phyloP scores from a whole-genome alignment of 192 early-diverging fungal genomes.

The Umbelopsis vinacea region DNA sequence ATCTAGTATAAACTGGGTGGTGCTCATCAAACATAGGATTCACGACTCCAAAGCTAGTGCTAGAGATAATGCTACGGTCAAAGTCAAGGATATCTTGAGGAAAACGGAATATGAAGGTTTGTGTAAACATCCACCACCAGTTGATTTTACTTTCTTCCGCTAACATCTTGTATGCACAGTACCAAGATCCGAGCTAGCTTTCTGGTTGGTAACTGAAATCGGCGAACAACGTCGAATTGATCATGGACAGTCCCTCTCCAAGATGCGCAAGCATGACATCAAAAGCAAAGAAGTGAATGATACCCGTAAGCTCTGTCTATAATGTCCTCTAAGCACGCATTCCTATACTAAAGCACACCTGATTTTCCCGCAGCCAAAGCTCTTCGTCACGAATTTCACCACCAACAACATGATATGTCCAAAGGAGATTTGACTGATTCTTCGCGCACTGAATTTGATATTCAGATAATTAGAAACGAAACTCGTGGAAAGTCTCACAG shows the following conservation, averaged over 20 bases:
- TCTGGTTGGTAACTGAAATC: constrained; percentile 67
- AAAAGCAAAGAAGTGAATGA: constrained; percentile 36
- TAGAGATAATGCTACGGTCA: constrained; percentile 52
- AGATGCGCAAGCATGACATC: constrained; percentile 40
- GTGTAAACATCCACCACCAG: neutral
- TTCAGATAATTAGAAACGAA: constrained; percentile 49
- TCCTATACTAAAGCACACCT: constrained; percentile 9
- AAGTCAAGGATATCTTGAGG: constrained; percentile 75
- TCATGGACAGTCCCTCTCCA: constrained; percentile 48
- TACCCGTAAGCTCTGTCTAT: constrained; percentile 23
- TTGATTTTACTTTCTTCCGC: neutral
- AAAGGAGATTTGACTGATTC: constrained; percentile 42
- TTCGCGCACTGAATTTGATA: constrained; percentile 42
- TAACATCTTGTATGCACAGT: constrained; percentile 36
- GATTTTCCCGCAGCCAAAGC: constrained; percentile 20
- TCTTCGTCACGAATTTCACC: constrained; percentile 38
- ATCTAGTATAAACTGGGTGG: constrained; percentile 80
- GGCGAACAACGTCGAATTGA: constrained; percentile 69
- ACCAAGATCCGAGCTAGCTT: constrained; percentile 54
- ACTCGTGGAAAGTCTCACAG: constrained; percentile 49
- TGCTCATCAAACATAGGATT: constrained; percentile 67
- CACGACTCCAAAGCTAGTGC: constrained; percentile 39
- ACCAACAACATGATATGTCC: constrained; percentile 42
- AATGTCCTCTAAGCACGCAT: neutral
- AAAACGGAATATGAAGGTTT: constrained; percentile 68